Evolutionary conservation across 495 filamentous ascomycete species (phyloP).

Genomic region (Aspergillus panamensis): DNA sequence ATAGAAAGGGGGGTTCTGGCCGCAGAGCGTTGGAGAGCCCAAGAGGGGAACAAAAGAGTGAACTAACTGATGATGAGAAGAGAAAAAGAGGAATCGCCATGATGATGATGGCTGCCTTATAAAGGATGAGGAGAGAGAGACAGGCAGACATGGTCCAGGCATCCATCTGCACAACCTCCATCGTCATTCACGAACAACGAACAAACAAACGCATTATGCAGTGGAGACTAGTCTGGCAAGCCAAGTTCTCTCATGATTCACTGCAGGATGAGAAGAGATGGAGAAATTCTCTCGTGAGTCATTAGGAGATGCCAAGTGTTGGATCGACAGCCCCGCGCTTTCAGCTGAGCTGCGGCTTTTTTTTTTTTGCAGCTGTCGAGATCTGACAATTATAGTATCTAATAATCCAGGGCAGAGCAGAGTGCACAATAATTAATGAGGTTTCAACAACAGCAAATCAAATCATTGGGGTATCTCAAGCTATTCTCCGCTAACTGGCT

Average conservation of each 20-base stretch:
- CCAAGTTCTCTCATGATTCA: not conserved
- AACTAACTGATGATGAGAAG: not conserved
- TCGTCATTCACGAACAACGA: not conserved
- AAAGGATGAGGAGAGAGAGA: not conserved
- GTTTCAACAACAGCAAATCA: not conserved
- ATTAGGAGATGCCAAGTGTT: not conserved
- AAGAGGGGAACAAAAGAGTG: not conserved
- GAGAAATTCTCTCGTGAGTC: not conserved
- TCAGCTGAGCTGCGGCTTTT: not conserved
- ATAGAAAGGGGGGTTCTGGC: not conserved
- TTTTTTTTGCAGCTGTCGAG: too few species aligned
- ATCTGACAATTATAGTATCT: too few species aligned
- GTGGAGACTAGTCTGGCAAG: not conserved
- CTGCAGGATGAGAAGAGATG: not conserved
- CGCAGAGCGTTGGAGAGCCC: not conserved
- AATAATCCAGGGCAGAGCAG: too few species aligned
- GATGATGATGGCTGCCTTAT: not conserved
- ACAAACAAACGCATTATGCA: not conserved
- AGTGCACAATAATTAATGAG: too few species aligned
- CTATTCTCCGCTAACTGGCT: conserved; percentile 2
- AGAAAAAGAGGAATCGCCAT: not conserved
- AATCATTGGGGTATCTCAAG: conserved; percentile 9
- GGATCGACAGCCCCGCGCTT: not conserved
- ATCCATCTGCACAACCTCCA: not conserved
- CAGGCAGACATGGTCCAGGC: not conserved